Base-by-base conservation (phyloP, 1,284 basidiomycete genomes). In the Porodaedalea pini region DNA sequence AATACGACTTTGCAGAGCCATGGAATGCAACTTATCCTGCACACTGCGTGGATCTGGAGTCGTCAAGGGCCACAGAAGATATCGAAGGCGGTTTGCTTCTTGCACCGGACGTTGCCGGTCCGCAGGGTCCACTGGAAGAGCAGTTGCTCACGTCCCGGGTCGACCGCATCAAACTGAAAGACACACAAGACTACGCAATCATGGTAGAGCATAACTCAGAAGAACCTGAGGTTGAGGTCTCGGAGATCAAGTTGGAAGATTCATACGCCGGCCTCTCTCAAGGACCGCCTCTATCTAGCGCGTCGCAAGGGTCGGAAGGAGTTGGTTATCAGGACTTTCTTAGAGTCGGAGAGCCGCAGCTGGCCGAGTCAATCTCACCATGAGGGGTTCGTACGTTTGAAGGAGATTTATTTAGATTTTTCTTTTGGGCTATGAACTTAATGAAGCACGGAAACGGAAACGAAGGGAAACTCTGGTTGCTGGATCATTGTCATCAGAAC, bases 1-100 rank as follows among this genome's bases (percentile, higher is more conserved):
- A 40, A 52, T 61, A 49, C 40, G 50, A 61, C 48, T 61, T 61
- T 39, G n/a, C 58, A 8, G 58, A 51, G 17, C 21, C 31, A 10
- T 36, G 27, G 54, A n/a, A 10, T 23, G 25, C 55, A 10, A 40
- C 44, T 8, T 37, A 54, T 15, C 34, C 51, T 15, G 23, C 43
- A 15, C 13, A 17, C 8, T 54, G 41, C 32, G 45, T 27, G 17
- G 51, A 57, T 25, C 25, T 59, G 21, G 51, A 53, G n/a, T 45
- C 55, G 5, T n/a, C 27, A 6, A 37, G 50, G 36, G 45, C 51
- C 4, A 47, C 51, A 7, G 50, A 57, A 23, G 34, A 40, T 11
- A 29, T 61, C 13, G 41, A 50, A n/a, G 19, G 17, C 2, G 56
- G 59, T 10, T 11, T 57, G 5, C 17, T 57, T 2, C 44, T 61